Conservation (phyloP, 2,329 filamentous ascomycete genomes). For the Pseudocercospora pini-densiflorae region DNA sequence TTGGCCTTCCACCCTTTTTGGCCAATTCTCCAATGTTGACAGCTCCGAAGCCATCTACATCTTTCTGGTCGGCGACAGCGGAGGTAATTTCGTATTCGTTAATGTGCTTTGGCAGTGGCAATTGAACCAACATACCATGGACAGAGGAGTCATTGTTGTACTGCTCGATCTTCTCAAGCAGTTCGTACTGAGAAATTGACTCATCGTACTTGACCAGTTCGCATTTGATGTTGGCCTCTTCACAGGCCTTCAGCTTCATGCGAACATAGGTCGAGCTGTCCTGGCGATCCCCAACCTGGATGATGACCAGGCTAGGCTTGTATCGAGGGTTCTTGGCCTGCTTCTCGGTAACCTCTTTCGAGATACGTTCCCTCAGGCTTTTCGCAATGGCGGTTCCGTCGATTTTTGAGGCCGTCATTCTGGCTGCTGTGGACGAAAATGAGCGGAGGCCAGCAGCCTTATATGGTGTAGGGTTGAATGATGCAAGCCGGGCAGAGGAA, state of each 20-base stretch:
- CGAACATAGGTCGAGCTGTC: constrained; percentile 96
- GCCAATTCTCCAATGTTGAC: constrained; percentile 95
- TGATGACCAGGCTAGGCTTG: constrained; percentile 87
- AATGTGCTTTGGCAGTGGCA: constrained; percentile 87
- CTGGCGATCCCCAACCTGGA: constrained; percentile 93
- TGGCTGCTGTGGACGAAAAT: constrained; percentile 58
- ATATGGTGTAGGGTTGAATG: constrained; percentile 1
- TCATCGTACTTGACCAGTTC: constrained; percentile 84
- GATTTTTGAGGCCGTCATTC: constrained; percentile 88
- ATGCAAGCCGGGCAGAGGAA: background rate
- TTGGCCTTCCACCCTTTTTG: constrained; percentile 86
- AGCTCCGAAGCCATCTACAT: constrained; percentile 96
- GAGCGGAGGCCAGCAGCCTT: constrained; percentile 26
- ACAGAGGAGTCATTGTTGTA: constrained; percentile 87
- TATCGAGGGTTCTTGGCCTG: constrained; percentile 86
- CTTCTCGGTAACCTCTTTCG: constrained; percentile 77
- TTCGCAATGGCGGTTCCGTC: constrained; percentile 96
- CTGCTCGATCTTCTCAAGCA: constrained; percentile 77
- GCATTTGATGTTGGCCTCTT: constrained; percentile 92
- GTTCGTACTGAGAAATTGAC: constrained; percentile 79
- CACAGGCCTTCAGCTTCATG: constrained; percentile 98
- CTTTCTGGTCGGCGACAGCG: constrained; percentile 89
- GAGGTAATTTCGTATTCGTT: constrained; percentile 91
- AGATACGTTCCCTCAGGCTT: constrained; percentile 81
- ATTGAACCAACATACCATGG: constrained; percentile 91